Base-by-base conservation (phyloP, 805 yeast species). In the Lipomyces orientalis region DNA sequence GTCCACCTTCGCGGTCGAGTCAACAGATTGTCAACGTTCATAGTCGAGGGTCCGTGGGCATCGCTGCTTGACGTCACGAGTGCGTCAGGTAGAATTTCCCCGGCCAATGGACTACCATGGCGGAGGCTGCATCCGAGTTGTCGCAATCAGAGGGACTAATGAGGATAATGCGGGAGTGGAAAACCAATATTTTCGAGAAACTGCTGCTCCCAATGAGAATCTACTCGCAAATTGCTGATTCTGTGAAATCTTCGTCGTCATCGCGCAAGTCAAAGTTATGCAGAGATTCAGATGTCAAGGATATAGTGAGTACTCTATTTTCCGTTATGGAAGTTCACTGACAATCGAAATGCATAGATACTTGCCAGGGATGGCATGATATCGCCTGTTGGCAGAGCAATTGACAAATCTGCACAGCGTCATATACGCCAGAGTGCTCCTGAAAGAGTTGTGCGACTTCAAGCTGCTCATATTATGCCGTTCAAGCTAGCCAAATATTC, bases 271-370 rank as follows among this genome's bases (percentile, higher is more conserved):
- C 54, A 49, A 49, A 22, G 4, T n/a, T 16, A 8, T 49, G 25
- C 54, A 49, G 54, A 25, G 54, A 49, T 22, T 49, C 54, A 49
- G 9, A 49, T 49, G 54, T 49, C 54, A 49, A 49, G 54, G 54
- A 19, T 49, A n/a, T n/a, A 22, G 54, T 8, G 54, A 49, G 54
- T 49, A 49, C 29, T 6, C 9, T 49, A 49, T 49, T 49, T 49
- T 49, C 22, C 54, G 29, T 19, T 49, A 49, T 49, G 54, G 54
- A 49, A 7, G 25, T 22, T 8, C 54, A 49, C 22, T 49, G n/a
- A 49, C 54, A n/a, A 22, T 49, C 54, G 54, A 3, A 49, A 49
- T 49, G 22, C n/a, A n/a, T 49, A 49, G 54, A 49, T 49, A 49
- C 29, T 49, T 14, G 54, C 54, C 22, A 49, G 54, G 29, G 54